Evolutionary conservation across 2,329 filamentous ascomycete genomes (phyloP).

Genomic region (Cladosporium sp.): DNA sequence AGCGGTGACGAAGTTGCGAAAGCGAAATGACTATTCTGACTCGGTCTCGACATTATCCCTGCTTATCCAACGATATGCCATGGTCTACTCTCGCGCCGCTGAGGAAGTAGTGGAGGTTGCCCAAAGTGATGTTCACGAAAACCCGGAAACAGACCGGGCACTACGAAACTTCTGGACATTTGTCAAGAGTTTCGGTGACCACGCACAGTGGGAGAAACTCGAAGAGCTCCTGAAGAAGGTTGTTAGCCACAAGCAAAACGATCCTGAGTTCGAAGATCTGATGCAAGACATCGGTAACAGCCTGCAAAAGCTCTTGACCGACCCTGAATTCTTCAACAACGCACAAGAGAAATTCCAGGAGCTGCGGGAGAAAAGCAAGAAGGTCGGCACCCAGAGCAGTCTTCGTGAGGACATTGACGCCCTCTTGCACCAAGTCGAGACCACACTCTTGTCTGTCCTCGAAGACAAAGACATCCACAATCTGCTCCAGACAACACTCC

Average conservation of each 20-base stretch:
- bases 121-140: conserved; percentile 67
- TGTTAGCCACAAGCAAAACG: conserved; percentile 66
- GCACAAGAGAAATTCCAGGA: conserved; percentile 61
- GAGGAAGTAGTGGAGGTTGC: conserved; percentile 62
- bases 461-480: conserved; percentile 68
- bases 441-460: conserved; percentile 63
- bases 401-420: conserved; percentile 69
- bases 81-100: conserved; percentile 68
- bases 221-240: conserved; percentile 65
- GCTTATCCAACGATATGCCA: conserved; percentile 72
- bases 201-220: conserved; percentile 68
- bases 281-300: conserved; percentile 68
- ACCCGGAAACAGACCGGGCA: conserved; percentile 69
- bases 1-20: conserved; percentile 66
- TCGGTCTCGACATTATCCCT: conserved; percentile 75
- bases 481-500: conserved; percentile 61
- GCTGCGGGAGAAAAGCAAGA: conserved; percentile 51
- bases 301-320: conserved; percentile 74
- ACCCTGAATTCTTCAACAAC: conserved; percentile 79
- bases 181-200: conserved; percentile 72
- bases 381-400: conserved; percentile 59
- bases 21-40: conserved; percentile 75
- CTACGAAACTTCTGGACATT: conserved; percentile 77
- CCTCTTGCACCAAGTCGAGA: conserved; percentile 63
- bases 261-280: conserved; percentile 77